These are phyloP conservation scores for Lachancea quebecensis DNA, from an alignment of 805 yeast genomes.

Conservation along the genomic window DNA sequence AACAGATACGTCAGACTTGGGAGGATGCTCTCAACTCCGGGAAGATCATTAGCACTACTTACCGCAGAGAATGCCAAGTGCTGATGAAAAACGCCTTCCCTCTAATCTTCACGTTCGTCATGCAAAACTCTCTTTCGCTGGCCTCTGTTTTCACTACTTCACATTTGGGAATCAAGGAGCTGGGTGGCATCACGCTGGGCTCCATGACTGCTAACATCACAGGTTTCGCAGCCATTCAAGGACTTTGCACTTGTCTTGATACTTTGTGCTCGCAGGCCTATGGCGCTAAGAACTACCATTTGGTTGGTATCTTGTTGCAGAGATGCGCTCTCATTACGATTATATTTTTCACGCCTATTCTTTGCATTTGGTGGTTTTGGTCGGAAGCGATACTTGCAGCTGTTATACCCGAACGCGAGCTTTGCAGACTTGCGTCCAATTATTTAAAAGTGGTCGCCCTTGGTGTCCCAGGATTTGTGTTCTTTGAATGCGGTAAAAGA, in stretches of 20 bases:
- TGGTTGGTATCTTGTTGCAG: conserved; percentile 63
- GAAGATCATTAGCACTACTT: conserved; percentile 22
- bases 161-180: conserved; percentile 58
- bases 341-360: conserved; percentile 46
- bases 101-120: conserved; percentile 54
- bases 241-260: conserved; percentile 71
- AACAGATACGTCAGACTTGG: conserved; percentile 25
- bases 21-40: conserved; percentile 29
- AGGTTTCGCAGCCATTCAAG: conserved; percentile 69
- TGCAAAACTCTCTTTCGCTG: conserved; percentile 67
- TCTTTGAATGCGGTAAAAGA: conserved; percentile 65
- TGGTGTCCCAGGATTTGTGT: conserved; percentile 69
- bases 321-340: conserved; percentile 61
- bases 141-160: conserved; percentile 77
- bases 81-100: conserved; percentile 48
- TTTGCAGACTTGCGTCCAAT: conserved; percentile 47
- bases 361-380: conserved; percentile 52
- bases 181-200: conserved; percentile 70
- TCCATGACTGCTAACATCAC: conserved; percentile 75
- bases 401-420: conserved; percentile 39
- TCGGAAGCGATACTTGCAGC: conserved; percentile 43
- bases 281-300: conserved; percentile 56
- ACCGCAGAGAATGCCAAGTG: conserved; percentile 40
- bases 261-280: conserved; percentile 74
- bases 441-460: conserved; percentile 50